Conservation (phyloP, 116 monocot species). For the Cymodocea nodosa region DNA sequence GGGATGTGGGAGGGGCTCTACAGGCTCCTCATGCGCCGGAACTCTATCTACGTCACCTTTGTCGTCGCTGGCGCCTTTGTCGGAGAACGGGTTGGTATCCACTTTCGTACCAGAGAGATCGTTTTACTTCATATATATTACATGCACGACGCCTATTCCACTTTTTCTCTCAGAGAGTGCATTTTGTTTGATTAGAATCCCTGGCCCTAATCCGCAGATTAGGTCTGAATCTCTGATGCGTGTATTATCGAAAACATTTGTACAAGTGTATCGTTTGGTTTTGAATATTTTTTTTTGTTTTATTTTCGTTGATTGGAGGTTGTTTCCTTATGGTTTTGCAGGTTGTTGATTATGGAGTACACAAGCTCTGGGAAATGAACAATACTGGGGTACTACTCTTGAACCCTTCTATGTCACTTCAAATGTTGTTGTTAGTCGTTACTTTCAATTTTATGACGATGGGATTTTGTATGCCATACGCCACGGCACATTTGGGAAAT, state of each 20-base stretch:
- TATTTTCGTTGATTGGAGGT: background rate
- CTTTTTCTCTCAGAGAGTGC: no score
- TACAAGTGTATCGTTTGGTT: background rate
- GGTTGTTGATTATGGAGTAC: constrained; percentile 23
- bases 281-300: background rate
- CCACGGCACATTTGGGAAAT: no score
- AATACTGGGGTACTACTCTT: constrained; percentile 16
- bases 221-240: no score
- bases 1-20: constrained; percentile 67
- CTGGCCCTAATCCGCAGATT: no score
- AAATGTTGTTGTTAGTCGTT: no score
- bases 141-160: no score
- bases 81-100: constrained; percentile 57
- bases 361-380: constrained; percentile 17
- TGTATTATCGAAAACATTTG: background rate
- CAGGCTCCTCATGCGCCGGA: constrained; percentile 79
- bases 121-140: no score
- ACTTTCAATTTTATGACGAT: no score
- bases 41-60: constrained; percentile 95
- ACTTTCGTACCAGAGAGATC: no score
- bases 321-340: constrained; percentile 1
- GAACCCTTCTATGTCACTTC: background rate
- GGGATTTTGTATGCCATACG: no score
- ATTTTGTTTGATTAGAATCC: no score
- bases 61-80: constrained; percentile 83